A percentile compares a stretch with the other conserved stretches of the same genome.
phyloP scores from a whole-genome alignment of 306 rosid genomes.

The Quillaja saponaria region DNA sequence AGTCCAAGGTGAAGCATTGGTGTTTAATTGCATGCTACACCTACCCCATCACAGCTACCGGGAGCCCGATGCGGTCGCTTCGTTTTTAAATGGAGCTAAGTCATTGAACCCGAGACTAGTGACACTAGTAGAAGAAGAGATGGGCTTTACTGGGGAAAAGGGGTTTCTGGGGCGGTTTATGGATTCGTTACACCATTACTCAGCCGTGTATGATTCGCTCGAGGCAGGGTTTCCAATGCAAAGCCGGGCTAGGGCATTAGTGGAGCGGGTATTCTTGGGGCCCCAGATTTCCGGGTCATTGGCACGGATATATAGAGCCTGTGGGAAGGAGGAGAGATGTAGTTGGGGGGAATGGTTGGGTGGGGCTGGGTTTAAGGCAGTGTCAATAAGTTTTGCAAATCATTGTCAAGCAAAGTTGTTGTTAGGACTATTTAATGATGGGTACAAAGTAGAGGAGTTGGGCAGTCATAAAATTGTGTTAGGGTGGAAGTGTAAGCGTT shows the following conservation, averaged over 20 bases:
- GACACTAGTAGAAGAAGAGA: constrained; percentile 71
- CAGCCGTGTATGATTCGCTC: constrained; percentile 75
- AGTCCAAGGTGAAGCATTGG: constrained; percentile 72
- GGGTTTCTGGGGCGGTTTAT: constrained; percentile 66
- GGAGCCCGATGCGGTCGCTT: constrained; percentile 52
- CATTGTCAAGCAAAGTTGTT: constrained; percentile 76
- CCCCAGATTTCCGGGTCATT: constrained; percentile 62
- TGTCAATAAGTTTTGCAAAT: constrained; percentile 63
- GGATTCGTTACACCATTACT: constrained; percentile 70
- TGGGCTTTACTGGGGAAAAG: constrained; percentile 23
- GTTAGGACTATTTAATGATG: constrained; percentile 73
- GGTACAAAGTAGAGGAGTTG: constrained; percentile 66
- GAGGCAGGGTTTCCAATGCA: constrained; percentile 82
- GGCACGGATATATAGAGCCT: constrained; percentile 47
- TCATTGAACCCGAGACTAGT: constrained; percentile 55
- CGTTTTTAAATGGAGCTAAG: constrained; percentile 65
- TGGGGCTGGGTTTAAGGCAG: constrained; percentile 46
- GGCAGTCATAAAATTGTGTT: constrained; percentile 55
- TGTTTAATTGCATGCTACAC: constrained; percentile 78
- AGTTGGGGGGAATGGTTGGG: constrained; percentile 68
- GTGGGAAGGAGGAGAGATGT: constrained; percentile 30
- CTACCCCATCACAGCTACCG: constrained; percentile 73
- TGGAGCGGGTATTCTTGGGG: constrained; percentile 75
- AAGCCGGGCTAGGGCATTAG: constrained; percentile 59
- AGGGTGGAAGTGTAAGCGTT: constrained; percentile 72